Evolutionary conservation across 176 grass and related monocot species (phyloP).

Genomic region (Canna indica): DNA sequence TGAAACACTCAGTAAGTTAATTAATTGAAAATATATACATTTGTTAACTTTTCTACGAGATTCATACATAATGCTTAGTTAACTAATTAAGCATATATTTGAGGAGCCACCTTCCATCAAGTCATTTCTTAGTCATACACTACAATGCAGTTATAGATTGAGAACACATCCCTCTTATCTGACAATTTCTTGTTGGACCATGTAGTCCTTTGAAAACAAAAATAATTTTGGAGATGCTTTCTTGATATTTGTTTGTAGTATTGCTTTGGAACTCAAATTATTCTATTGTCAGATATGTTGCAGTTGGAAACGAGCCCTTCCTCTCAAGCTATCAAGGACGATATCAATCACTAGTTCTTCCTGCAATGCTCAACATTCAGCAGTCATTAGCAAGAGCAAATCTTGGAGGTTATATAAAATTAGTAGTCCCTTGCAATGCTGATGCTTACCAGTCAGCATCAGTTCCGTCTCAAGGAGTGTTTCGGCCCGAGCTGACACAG

Average conservation of each 20-base stretch:
- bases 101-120: neutral
- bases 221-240: neutral
- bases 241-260: neutral
- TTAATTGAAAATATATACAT: neutral
- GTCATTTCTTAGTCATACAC: no score
- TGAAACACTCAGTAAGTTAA: neutral
- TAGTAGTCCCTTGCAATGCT: conserved; percentile 90
- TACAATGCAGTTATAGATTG: no score
- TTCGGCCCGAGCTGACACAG: conserved; percentile 86
- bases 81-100: neutral
- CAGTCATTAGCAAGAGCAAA: conserved; percentile 79
- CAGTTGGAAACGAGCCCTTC: conserved; percentile 94
- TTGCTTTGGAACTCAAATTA: neutral
- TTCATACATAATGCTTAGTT: neutral
- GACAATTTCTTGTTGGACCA: neutral
- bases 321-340: conserved; percentile 78
- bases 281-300: conserved; percentile 55
- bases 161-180: neutral
- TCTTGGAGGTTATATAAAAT: conserved; percentile 72
- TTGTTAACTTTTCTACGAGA: neutral
- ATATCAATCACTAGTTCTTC: conserved; percentile 61
- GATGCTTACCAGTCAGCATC: conserved; percentile 68
- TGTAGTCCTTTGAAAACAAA: neutral
- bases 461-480: conserved; percentile 73
- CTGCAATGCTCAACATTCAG: conserved; percentile 69